Percentiles rank a stretch among this genome's conserved stretches.
These are phyloP conservation scores for Immersiella caudata DNA, from an alignment of 495 filamentous ascomycete species.

Conservation along the genomic window DNA sequence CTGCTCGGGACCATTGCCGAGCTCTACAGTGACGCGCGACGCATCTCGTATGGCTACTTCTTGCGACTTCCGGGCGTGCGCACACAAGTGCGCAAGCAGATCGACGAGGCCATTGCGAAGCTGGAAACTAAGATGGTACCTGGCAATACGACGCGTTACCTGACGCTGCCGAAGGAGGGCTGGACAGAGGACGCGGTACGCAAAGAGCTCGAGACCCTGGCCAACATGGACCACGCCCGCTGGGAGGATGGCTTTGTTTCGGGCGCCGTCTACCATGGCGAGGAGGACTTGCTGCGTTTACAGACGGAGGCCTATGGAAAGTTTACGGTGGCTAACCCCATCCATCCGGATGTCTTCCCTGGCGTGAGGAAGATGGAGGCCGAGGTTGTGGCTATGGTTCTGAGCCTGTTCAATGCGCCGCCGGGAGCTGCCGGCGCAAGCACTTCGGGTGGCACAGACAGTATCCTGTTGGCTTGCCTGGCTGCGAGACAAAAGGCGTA, in stretches of 20 bases:
- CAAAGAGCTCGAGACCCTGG: constrained; percentile 77
- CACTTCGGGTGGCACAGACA: constrained; percentile 92
- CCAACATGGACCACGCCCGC: constrained; percentile 85
- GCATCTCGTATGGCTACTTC: constrained; percentile 82
- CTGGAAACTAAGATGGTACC: constrained; percentile 81
- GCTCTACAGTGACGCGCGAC: constrained; percentile 67
- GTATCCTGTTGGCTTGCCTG: constrained; percentile 91
- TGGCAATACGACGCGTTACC: constrained; percentile 70
- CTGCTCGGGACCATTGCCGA: constrained; percentile 76
- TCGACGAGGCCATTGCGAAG: constrained; percentile 72
- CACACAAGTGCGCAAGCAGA: constrained; percentile 77
- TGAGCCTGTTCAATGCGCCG: constrained; percentile 90
- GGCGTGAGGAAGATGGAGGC: constrained; percentile 99
- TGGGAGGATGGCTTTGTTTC: constrained; percentile 97
- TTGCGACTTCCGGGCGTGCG: constrained; percentile 82
- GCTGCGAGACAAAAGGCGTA: constrained; percentile 87
- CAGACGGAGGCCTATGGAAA: constrained; percentile 90
- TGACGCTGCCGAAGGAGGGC: constrained; percentile 81
- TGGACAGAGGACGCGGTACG: constrained; percentile 78
- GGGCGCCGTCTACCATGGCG: constrained; percentile 96
- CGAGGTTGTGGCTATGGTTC: constrained; percentile 95
- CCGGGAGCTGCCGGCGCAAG: constrained; percentile 80
- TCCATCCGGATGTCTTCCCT: constrained; percentile 98
- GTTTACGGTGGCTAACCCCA: constrained; percentile 97
- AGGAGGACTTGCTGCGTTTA: constrained; percentile 76